A percentile compares a stretch with the other conserved stretches of the same genome.
These are phyloP conservation scores for Scedosporium dehoogii DNA, from an alignment of 2,329 filamentous ascomycete genomes.

Conservation along the genomic window DNA sequence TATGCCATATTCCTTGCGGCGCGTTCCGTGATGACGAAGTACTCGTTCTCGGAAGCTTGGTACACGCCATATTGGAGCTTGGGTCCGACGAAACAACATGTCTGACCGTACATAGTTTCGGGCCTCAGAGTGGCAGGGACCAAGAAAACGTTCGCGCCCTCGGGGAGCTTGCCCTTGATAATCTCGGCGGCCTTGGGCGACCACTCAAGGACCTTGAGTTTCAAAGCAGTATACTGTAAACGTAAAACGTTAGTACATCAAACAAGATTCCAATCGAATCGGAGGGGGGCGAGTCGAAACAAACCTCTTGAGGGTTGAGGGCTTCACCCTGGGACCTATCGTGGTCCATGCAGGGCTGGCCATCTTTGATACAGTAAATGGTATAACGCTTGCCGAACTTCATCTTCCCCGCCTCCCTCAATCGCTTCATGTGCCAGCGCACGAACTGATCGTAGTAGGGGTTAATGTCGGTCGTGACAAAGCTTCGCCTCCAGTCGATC, in stretches of 20 bases:
- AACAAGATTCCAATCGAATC: not conserved
- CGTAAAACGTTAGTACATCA: not conserved
- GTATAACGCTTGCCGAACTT: slow-evolving; percentile 91
- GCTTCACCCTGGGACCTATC: slow-evolving; percentile 36
- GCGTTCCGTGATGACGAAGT: slow-evolving; percentile 74
- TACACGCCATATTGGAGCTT: slow-evolving; percentile 84
- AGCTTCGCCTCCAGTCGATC: slow-evolving; percentile 86
- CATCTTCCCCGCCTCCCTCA: slow-evolving; percentile 85
- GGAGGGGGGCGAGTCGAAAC: not conserved
- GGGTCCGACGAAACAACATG: slow-evolving; percentile 88
- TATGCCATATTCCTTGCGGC: slow-evolving; percentile 94
- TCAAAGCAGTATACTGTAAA: slow-evolving; percentile 67
- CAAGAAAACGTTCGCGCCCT: slow-evolving; percentile 73
- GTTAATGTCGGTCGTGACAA: slow-evolving; percentile 94
- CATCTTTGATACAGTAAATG: slow-evolving; percentile 76
- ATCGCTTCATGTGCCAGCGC: slow-evolving; percentile 91
- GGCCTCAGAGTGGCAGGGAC: slow-evolving; percentile 86
- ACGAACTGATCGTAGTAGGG: slow-evolving; percentile 95
- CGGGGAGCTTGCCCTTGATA: slow-evolving; percentile 68
- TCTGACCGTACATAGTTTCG: slow-evolving; percentile 99
- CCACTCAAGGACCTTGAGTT: slow-evolving; percentile 88
- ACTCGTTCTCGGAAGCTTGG: slow-evolving; percentile 67
- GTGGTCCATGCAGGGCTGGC: slow-evolving; percentile 38
- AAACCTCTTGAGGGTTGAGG: slow-evolving; percentile 61
- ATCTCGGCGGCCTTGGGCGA: slow-evolving; percentile 61